phyloP scores from a whole-genome alignment of 345 rosid species.

The Camelina laxa region DNA sequence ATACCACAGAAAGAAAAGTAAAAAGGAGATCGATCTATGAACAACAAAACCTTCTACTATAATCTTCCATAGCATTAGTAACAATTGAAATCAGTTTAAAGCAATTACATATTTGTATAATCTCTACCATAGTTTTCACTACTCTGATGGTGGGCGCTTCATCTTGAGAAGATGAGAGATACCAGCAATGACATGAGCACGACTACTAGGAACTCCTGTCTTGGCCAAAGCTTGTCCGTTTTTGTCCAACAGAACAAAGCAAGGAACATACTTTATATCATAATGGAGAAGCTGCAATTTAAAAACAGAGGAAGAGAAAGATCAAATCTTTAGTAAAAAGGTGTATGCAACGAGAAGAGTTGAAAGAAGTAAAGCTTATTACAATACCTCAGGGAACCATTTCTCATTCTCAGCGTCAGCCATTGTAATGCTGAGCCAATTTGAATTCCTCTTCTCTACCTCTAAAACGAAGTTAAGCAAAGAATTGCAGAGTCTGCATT shows the following conservation, averaged over 20 bases:
- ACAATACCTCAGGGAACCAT: constrained; percentile 92
- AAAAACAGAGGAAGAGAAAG: neutral
- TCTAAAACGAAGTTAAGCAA: constrained; percentile 67
- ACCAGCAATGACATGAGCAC: constrained; percentile 88
- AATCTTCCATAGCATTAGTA: neutral
- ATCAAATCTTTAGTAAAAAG: constrained; percentile 8
- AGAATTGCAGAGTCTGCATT: constrained; percentile 85
- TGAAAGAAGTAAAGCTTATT: neutral
- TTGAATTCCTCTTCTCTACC: constrained; percentile 70
- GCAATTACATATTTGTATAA: constrained; percentile 9
- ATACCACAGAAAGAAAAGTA: too few relatives aligned
- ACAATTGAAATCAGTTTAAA: neutral
- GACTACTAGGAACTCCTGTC: constrained; percentile 84
- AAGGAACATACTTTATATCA: constrained; percentile 86
- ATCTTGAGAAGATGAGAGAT: constrained; percentile 84
- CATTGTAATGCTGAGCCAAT: constrained; percentile 83
- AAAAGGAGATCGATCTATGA: neutral
- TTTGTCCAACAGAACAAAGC: constrained; percentile 89
- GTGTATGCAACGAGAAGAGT: neutral
- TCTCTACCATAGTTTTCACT: constrained; percentile 17
- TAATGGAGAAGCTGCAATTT: constrained; percentile 80
- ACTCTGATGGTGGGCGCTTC: constrained; percentile 48
- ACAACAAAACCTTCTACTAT: neutral
- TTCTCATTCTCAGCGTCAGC: constrained; percentile 93
- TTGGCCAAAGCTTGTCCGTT: constrained; percentile 81